Evolutionary conservation across 805 yeast species (phyloP).

Genomic region (Sugiyamaella marilandica): DNA sequence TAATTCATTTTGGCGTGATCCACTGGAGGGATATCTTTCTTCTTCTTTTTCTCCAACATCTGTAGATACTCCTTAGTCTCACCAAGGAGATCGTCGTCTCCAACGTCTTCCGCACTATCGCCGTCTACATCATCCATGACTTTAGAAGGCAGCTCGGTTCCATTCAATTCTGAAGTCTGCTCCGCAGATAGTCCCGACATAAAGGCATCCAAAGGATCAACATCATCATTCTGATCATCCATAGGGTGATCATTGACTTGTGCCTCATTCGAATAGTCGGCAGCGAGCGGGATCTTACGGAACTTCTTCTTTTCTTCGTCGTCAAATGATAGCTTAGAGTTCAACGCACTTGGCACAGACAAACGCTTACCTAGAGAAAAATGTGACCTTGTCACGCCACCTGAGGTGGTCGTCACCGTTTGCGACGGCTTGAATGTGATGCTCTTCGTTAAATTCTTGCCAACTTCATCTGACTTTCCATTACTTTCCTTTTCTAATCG

Average conservation of each 20-base stretch:
- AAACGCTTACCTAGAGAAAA: conserved; percentile 1
- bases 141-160: conserved; percentile 8
- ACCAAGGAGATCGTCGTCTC: conserved; percentile 30
- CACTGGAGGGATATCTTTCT: conserved; percentile 47
- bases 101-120: conserved; percentile 22
- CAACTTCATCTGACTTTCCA: not conserved
- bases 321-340: conserved; percentile 1
- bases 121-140: conserved; percentile 16
- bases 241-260: not conserved
- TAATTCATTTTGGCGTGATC: conserved; percentile 44
- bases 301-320: conserved; percentile 5
- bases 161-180: not conserved
- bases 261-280: conserved; percentile 1
- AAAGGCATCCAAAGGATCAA: conserved; percentile 46
- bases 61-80: conserved; percentile 32
- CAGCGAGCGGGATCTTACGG: not conserved
- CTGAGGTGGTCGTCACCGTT: not conserved
- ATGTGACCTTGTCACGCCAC: conserved; percentile 6
- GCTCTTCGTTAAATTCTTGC: not conserved
- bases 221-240: conserved; percentile 27
- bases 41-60: conserved; percentile 36
- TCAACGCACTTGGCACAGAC: not conserved
- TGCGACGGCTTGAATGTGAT: not conserved
- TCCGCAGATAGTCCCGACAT: conserved; percentile 32
- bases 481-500: not conserved